Conservation (phyloP, 306 rosid species). For the Castanopsis chinensis region DNA sequence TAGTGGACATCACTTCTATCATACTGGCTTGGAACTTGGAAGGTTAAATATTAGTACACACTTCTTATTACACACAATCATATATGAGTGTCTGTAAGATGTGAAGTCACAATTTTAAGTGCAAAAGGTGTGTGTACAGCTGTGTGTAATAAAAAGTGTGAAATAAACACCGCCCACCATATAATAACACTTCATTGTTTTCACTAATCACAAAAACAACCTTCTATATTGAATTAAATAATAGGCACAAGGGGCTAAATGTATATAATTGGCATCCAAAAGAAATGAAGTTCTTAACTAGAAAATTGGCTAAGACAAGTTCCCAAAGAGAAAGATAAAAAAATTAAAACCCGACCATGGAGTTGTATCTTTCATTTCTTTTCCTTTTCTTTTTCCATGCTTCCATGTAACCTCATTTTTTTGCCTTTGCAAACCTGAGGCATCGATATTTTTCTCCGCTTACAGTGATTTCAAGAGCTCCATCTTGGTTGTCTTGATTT, state of each 20-base stretch:
- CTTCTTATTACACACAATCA: too few relatives aligned
- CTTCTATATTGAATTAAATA: neutral
- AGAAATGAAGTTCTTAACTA: neutral
- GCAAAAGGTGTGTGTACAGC: too few relatives aligned
- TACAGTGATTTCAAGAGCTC: slow-evolving; percentile 97
- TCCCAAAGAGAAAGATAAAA: neutral
- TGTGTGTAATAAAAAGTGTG: too few relatives aligned
- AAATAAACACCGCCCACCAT: neutral
- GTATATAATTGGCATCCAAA: slow-evolving; percentile 1
- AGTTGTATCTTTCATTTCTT: neutral
- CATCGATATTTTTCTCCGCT: slow-evolving; percentile 96
- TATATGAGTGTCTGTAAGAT: too few relatives aligned
- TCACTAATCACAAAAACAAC: neutral
- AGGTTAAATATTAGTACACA: neutral
- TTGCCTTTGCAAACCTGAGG: slow-evolving; percentile 92
- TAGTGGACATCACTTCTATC: neutral
- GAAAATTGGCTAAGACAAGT: slow-evolving; percentile 2
- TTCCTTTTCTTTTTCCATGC: neutral
- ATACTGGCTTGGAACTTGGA: neutral
- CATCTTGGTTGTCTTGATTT: slow-evolving; percentile 92
- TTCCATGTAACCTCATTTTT: slow-evolving; percentile 52
- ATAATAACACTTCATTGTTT: neutral
- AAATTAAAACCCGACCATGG: neutral
- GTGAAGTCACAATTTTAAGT: too few relatives aligned
- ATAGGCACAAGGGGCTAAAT: neutral